Percentiles rank a stretch among this genome's conserved stretches.
phyloP scores from a whole-genome alignment of 2,329 filamentous ascomycete species.

The Ceratocystis colombiana region DNA sequence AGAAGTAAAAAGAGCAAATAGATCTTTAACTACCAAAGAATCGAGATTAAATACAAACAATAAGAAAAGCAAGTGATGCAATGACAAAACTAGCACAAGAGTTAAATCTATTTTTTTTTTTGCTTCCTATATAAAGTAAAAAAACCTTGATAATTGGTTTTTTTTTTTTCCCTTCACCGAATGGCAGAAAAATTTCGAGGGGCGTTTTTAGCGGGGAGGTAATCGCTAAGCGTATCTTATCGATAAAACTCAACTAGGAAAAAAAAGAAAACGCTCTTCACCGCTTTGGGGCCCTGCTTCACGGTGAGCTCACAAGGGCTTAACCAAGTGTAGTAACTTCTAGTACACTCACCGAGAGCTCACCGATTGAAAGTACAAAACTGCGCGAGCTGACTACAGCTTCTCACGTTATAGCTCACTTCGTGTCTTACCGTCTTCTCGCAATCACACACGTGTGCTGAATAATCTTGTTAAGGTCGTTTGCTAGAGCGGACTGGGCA shows the following conservation, averaged over 20 bases:
- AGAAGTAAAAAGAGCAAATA: constrained; percentile 14
- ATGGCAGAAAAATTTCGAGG: constrained; percentile 23
- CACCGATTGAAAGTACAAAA: too few species aligned
- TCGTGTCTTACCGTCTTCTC: constrained; percentile 12
- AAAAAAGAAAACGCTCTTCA: constrained; percentile 13
- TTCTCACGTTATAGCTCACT: background rate
- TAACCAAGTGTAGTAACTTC: background rate
- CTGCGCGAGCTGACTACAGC: too few species aligned
- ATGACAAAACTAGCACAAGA: constrained; percentile 4
- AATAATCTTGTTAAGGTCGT: background rate
- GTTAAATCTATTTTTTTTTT: background rate
- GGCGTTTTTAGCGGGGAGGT: constrained; percentile 23
- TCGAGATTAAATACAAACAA: background rate
- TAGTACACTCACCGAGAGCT: background rate
- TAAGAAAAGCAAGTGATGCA: background rate
- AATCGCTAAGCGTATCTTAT: constrained; percentile 15
- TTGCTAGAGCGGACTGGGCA: constrained; percentile 12
- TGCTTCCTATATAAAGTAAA: constrained; percentile 15
- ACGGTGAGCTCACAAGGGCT: background rate
- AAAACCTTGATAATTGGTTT: background rate
- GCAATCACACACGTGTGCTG: background rate
- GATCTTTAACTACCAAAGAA: background rate
- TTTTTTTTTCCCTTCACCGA: constrained; percentile 8
- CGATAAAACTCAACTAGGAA: constrained; percentile 13
- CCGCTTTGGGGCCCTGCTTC: constrained; percentile 16